Base-by-base conservation (phyloP, 257 asterid genomes). In the Linderniella brevidens region DNA sequence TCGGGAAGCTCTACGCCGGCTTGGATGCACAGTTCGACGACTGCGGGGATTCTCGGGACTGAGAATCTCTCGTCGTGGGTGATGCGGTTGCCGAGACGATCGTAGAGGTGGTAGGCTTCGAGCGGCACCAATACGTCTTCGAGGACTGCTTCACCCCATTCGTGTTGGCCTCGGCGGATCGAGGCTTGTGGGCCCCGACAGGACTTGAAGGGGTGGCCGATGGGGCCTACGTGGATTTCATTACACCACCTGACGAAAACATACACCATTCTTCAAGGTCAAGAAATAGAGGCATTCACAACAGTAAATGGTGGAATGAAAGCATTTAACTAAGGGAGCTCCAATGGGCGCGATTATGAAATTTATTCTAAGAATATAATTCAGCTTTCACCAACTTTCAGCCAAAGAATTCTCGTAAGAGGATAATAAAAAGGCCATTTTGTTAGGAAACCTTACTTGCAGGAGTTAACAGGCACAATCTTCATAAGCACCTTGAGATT, bases 1-100 rank as follows among this genome's bases (percentile, higher is more conserved):
- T 77, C 93, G 0, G 86, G 86, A 44, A 81, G 59, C 46, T 84
- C 93, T 11, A 88, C 96, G 44, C 98, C 98, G 20, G 92, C 94
- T 70, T 88, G 95, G 56, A 88, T 76, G 68, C 98, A 88, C 55
- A 88, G 96, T 79, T 88, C 96, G 8, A 75, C 86, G 12, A 90
- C 59, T 35, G 96, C 92, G 5, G 94, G 94, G n/a, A 84, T 69
- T 57, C 93, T 69, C 17, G 98, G 93, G 66, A 85, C 41, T 0
- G 93, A 69, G 56, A 84, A 88, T 63, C 96, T 68, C 65, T 84
- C 94, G 45, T 66, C 73, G 3, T 84, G 96, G 17, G 90, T 14
- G 32, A 88, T 78, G 19, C 94, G 93, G 47, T 70, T 78, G 11
- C 88, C 86, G 11, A 88, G 72, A 55, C 96, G 96, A 56, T 88